Conservation (phyloP, 495 filamentous ascomycete species). For the Saxophila tyrrhenica region DNA sequence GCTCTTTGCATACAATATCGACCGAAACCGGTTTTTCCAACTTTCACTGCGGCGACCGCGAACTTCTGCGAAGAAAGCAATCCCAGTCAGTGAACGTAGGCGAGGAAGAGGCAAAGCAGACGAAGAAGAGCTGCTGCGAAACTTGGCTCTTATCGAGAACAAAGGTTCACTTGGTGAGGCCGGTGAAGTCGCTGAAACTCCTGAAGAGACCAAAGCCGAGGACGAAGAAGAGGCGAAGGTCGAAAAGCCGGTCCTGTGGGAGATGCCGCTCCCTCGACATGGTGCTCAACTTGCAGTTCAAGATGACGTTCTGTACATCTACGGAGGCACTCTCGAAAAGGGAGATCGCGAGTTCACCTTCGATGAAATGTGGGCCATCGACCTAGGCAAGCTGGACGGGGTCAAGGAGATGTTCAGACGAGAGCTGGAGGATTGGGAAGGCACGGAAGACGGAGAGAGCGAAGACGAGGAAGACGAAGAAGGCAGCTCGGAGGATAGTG, state of each 20-base stretch:
- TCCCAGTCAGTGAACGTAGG: constrained; percentile 46
- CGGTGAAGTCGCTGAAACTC: background rate
- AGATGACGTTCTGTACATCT: constrained; percentile 83
- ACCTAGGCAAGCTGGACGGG: constrained; percentile 84
- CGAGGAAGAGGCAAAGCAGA: constrained; percentile 66
- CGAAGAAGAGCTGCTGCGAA: constrained; percentile 79
- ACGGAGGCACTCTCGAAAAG: constrained; percentile 89
- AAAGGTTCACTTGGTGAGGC: constrained; percentile 43
- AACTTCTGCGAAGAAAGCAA: constrained; percentile 46
- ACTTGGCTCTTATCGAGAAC: constrained; percentile 68
- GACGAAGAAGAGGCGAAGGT: constrained; percentile 43
- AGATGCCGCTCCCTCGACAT: constrained; percentile 78
- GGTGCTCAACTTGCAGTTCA: constrained; percentile 84
- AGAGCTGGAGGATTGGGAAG: constrained; percentile 75
- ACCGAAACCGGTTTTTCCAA: constrained; percentile 86
- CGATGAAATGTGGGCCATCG: constrained; percentile 84
- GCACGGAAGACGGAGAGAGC: constrained; percentile 36
- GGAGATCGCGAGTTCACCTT: constrained; percentile 89
- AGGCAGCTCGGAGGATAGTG: constrained; percentile 53
- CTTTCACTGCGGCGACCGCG: constrained; percentile 63
- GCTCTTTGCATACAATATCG: constrained; percentile 82
- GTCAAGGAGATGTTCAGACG: constrained; percentile 77
- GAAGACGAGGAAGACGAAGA: constrained; percentile 51
- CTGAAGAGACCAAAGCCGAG: constrained; percentile 34
- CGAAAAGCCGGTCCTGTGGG: constrained; percentile 43